phyloP scores from a whole-genome alignment of 768 basidiomycete species.

The Leccinum incarnatum region DNA sequence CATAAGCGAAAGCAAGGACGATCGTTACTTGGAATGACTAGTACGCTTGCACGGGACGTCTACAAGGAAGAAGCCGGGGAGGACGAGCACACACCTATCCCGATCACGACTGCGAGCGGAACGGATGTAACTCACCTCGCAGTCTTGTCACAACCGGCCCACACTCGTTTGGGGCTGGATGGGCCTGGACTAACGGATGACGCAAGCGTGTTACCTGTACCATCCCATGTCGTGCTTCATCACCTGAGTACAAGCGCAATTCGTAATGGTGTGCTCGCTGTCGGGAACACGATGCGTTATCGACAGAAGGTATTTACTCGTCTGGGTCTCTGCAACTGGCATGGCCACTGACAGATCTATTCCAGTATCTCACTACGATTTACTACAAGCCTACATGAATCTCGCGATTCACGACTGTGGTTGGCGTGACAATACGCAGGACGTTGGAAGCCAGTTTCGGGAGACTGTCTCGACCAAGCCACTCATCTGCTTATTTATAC shows the following conservation, averaged over 20 bases:
- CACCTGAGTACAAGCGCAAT: conserved; percentile 96
- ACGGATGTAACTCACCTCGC: conserved; percentile 37
- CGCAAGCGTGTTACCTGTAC: conserved; percentile 86
- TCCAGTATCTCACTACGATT: conserved; percentile 80
- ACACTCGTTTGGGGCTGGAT: conserved; percentile 36
- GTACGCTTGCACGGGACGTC: conserved; percentile 31
- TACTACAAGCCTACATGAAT: conserved; percentile 70
- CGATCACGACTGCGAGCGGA: conserved; percentile 39
- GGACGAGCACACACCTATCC: conserved; percentile 26
- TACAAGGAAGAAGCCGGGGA: conserved; percentile 22
- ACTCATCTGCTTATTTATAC: conserved; percentile 27
- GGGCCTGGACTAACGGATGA: conserved; percentile 70
- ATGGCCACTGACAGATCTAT: conserved; percentile 15
- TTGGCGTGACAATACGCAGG: conserved; percentile 22
- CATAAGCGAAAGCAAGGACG: conserved; percentile 31
- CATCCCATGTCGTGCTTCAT: conserved; percentile 90
- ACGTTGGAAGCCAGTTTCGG: conserved; percentile 22
- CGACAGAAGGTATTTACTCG: conserved; percentile 68
- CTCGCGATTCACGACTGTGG: conserved; percentile 8
- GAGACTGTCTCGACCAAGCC: conserved; percentile 9
- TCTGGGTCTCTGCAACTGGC: conserved; percentile 3
- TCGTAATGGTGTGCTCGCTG: conserved; percentile 87
- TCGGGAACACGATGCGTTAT: conserved; percentile 90
- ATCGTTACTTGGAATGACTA: conserved; percentile 35
- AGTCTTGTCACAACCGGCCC: conserved; percentile 17